A percentile compares a stretch with the other conserved stretches of the same genome.
These are phyloP conservation scores for Podospora fimiseda DNA, from an alignment of 495 filamentous ascomycete species.

Conservation along the genomic window DNA sequence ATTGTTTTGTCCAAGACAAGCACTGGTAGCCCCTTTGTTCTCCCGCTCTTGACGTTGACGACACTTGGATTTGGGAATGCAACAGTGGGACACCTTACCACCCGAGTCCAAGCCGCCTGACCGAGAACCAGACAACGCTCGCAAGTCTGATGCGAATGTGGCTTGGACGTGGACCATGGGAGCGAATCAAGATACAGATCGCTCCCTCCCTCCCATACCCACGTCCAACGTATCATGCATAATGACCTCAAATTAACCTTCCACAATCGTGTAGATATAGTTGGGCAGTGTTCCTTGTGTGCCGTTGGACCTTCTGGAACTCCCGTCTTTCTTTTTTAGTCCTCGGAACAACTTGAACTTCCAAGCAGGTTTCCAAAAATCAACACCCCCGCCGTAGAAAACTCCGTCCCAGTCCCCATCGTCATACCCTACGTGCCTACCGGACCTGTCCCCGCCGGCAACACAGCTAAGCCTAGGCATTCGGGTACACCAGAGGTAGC, in stretches of 20 bases:
- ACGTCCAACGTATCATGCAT: constrained; percentile 35
- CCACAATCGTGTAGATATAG: neutral
- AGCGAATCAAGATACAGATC: neutral
- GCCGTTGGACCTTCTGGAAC: neutral
- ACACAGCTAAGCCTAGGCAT: too few species aligned
- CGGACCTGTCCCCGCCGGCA: neutral
- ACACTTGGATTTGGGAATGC: neutral
- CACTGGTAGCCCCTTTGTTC: neutral
- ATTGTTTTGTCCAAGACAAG: neutral
- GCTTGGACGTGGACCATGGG: neutral
- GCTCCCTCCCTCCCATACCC: neutral
- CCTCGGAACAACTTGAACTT: neutral
- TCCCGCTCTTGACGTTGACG: constrained; percentile 1
- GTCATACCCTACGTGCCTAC: neutral
- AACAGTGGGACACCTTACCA: neutral
- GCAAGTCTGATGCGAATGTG: neutral
- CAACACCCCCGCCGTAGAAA: neutral
- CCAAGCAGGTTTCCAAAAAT: neutral
- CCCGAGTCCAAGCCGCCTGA: neutral
- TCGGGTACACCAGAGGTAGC: too few species aligned
- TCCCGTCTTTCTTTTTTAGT: neutral
- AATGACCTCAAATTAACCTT: neutral
- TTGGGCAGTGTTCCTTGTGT: neutral
- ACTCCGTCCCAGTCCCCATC: too few species aligned
- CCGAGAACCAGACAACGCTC: constrained; percentile 1